phyloP scores from a whole-genome alignment of 345 rosid species.

The Gossypium ekmanianum region DNA sequence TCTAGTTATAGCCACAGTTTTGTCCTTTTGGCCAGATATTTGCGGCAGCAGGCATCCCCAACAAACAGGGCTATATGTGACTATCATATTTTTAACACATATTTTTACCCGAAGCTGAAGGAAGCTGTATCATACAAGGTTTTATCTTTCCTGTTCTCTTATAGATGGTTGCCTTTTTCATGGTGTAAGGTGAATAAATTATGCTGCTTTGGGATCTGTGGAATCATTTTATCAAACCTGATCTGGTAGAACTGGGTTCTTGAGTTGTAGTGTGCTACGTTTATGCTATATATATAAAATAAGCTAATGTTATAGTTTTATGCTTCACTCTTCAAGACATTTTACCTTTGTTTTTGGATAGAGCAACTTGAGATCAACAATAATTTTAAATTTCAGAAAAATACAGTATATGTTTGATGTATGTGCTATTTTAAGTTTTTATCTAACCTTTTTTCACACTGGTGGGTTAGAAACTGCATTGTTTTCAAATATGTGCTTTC shows the following conservation, averaged over 20 bases:
- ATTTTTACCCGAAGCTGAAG: constrained; percentile 80
- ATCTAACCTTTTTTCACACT: background rate
- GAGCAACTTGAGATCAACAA: constrained; percentile 1
- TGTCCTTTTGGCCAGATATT: constrained; percentile 28
- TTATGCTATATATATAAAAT: background rate
- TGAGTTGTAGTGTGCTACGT: background rate
- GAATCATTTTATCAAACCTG: constrained; percentile 8
- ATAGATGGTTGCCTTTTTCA: background rate
- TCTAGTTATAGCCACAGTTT: background rate
- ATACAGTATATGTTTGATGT: background rate
- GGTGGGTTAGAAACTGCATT: background rate
- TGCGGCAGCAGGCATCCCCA: constrained; percentile 52
- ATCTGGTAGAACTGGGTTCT: background rate
- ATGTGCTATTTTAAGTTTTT: background rate
- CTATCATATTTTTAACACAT: constrained; percentile 78
- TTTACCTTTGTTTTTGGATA: background rate
- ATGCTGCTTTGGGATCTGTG: constrained; percentile 12
- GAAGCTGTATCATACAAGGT: constrained; percentile 74
- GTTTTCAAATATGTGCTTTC: background rate
- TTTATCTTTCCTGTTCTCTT: constrained; percentile 20
- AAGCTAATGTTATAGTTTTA: constrained; percentile 4
- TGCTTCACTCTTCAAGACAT: background rate
- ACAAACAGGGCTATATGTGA: constrained; percentile 41
- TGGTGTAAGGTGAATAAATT: constrained; percentile 14
- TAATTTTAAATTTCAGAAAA: background rate